Conservation (phyloP, 345 rosid species). For the Sapria himalayana region DNA sequence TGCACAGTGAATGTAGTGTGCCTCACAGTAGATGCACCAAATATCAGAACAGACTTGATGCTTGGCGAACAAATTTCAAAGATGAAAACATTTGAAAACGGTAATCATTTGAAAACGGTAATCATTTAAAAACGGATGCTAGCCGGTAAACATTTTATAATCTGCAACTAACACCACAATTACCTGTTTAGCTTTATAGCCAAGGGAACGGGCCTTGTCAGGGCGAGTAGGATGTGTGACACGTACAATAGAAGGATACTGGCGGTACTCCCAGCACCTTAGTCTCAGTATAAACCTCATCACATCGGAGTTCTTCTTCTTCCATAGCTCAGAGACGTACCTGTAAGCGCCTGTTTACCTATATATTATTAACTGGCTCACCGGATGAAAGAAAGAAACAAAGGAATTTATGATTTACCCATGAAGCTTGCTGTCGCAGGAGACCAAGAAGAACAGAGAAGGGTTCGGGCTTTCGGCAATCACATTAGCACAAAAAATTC, state of each 20-base stretch:
- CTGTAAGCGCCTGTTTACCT: conserved; percentile 70
- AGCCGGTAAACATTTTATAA: background rate
- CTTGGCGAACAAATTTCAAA: background rate
- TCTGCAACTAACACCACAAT: background rate
- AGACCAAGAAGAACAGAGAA: no score
- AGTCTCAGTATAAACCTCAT: conserved; percentile 96
- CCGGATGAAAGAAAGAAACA: no score
- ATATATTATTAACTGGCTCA: no score
- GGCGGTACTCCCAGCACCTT: conserved; percentile 97
- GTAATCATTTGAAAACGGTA: background rate
- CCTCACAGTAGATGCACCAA: conserved; percentile 10
- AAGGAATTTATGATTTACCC: no score
- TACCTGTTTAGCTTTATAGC: conserved; percentile 99
- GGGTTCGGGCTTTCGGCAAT: no score
- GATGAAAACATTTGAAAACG: background rate
- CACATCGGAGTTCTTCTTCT: conserved; percentile 98
- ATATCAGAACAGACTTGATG: background rate
- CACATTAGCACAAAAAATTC: no score
- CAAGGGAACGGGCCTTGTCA: conserved; percentile 88
- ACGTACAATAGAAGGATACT: conserved; percentile 84
- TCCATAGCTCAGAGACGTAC: conserved; percentile 96
- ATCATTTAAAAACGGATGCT: background rate
- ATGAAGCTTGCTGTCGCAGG: no score
- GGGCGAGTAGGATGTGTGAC: conserved; percentile 85
- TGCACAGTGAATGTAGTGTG: conserved; percentile 2